Conservation (phyloP, 805 yeast genomes). For the Saccharomycodes ludwigii region DNA sequence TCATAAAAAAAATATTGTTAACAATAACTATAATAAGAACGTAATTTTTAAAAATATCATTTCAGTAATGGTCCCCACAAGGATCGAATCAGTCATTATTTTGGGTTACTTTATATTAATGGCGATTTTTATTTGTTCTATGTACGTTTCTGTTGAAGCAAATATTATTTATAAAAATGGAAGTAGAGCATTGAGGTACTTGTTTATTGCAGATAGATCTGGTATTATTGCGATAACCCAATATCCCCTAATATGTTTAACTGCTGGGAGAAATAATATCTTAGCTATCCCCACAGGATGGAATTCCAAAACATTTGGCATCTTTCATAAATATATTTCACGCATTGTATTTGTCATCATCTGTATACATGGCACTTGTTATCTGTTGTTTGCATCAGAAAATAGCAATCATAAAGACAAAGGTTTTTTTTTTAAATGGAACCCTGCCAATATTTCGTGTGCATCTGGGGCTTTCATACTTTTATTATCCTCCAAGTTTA, state of each 20-base stretch:
- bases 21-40: too few species aligned
- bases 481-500: conserved; percentile 19
- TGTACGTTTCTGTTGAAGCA: conserved; percentile 11
- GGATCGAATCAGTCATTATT: conserved; percentile 12
- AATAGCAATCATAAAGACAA: conserved; percentile 25
- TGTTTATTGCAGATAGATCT: conserved; percentile 32
- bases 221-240: conserved; percentile 34
- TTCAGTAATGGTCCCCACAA: conserved; percentile 14
- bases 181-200: conserved; percentile 12
- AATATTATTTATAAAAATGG: conserved; percentile 9
- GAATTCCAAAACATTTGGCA: conserved; percentile 48
- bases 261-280: conserved; percentile 66
- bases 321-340: conserved; percentile 51
- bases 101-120: conserved; percentile 11
- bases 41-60: conserved; percentile 2
- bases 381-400: conserved; percentile 25
- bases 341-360: conserved; percentile 28
- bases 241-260: conserved; percentile 44
- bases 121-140: conserved; percentile 6
- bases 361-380: conserved; percentile 27
- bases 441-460: conserved; percentile 30
- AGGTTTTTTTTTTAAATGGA: conserved; percentile 30
- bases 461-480: conserved; percentile 18
- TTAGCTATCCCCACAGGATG: conserved; percentile 50
- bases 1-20: too few species aligned